Evolutionary conservation across 2,329 filamentous ascomycete genomes (phyloP), one percentile per base, ranked within the genome.

Genomic region (Fusarium sp.): DNA sequence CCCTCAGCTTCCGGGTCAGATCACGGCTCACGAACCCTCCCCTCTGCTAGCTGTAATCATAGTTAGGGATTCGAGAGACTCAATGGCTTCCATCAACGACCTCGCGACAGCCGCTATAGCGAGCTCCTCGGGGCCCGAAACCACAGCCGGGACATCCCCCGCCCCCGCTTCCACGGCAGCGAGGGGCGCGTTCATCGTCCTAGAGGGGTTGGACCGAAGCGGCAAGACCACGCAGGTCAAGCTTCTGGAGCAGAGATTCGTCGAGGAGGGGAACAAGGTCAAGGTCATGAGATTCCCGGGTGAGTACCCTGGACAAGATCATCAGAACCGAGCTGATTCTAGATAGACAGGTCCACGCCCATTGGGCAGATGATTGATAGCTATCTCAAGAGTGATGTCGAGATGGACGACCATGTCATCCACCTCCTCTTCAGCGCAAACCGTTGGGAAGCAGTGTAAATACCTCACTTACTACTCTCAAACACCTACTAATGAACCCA

Each of bases 181-280:
- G 50, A 73, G 77, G 39, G 95, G 95, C 56, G 91, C 92, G 14
- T 89, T 98, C 35, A 90, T 98, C 63, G 93, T 96, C 6, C 90
- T 98, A 66, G 95, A 98, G 85, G 95, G 95, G 3, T 87, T 98
- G 71, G 95, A 98, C 79, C 91, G 95, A 74, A 95, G 95, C 50
- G 95, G 95, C 66, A 98, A 98, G 88, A 96, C 95, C 25, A 97
- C 95, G 37, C 95, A 98, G 88, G 95, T 94, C 76, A 89, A 92
- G 78, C 84, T 91, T 54, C 86, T 98, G 60, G 87, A 89, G 82
- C 83, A 89, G 82, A 80, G 85, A 25, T 86, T 90, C 67, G 82
- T 86, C 8, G 85, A 87, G 76, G 82, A 84, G 64, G 88, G 88
- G 6, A 81, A 82, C 67, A 82, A 83, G 50, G 88, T 89, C 56